Evolutionary conservation across 129 eudicot genomes (phyloP).

Genomic region (Saposhnikovia divaricata): DNA sequence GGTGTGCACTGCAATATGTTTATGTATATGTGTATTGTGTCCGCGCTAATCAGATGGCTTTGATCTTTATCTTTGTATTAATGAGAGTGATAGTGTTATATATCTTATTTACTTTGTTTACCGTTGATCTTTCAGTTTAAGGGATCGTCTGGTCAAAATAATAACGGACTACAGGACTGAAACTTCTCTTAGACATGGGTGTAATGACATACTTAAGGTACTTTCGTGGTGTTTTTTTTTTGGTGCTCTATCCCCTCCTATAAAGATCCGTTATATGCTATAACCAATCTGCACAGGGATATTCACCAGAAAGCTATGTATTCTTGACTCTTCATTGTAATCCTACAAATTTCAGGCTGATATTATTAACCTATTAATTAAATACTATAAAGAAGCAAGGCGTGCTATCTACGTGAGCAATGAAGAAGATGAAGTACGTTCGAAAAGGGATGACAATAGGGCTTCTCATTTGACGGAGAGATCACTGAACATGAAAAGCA

Average conservation of each 20-base stretch:
- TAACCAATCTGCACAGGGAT: neutral
- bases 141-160: conserved; percentile 93
- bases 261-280: neutral
- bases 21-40: neutral
- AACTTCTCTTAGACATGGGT: conserved; percentile 97
- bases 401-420: conserved; percentile 75
- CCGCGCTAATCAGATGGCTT: neutral
- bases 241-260: conserved; percentile 1
- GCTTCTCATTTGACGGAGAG: conserved; percentile 34
- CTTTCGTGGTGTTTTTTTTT: neutral
- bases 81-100: neutral
- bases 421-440: conserved; percentile 63
- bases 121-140: conserved; percentile 41
- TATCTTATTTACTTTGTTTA: neutral
- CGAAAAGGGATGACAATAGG: conserved; percentile 40
- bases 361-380: conserved; percentile 64
- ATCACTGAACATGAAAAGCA: conserved; percentile 45
- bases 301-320: neutral
- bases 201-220: conserved; percentile 95
- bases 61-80: neutral
- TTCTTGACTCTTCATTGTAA: neutral
- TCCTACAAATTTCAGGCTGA: conserved; percentile 56
- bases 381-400: conserved; percentile 92
- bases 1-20: conserved; percentile 2
- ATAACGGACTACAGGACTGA: conserved; percentile 95